Evolutionary conservation across 768 basidiomycete genomes (phyloP), one percentile per base, ranked within the genome.

Genomic region (Rhodotorula paludigena): DNA sequence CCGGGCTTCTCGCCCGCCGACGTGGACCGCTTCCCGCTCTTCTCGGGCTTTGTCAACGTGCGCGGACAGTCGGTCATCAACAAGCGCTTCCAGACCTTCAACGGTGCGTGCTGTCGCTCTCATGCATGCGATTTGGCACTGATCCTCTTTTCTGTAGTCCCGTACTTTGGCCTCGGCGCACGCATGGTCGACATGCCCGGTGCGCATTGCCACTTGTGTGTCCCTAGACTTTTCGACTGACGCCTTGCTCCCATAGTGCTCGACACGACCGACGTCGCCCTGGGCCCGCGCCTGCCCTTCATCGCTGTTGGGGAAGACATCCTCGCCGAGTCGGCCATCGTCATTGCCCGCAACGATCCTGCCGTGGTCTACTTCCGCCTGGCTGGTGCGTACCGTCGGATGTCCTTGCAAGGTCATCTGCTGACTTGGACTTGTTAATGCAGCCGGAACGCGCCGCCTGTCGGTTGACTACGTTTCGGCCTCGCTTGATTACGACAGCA

Each of bases 271-370:
- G 39, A 52, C 6, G 78, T 82, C 41, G 60, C 65, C 23, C 65
- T 84, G 65, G 82, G 83, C n/a, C 71, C 80, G 3, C 63, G 75
- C n/a, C 70, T 83, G 5, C 84, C 84, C 4, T 77, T 78, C 7
- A 59, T 84, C 52, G 72, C 83, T 30, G 80, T 82, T 69, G 67
- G 79, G n/a, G 54, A 63, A 32, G 83, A 82, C 15, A 75, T 82
- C n/a, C n/a, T n/a, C 66, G 72, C 81, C 49, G 53, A 49, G 25
- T 57, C 51, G 0, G 80, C 84, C 69, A 73, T 63, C 4, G 77
- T 60, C 14, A 76, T 82, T 16, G 76, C 77, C 20, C 83, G 83
- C 72, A 84, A 83, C 69, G 82, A 83, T 4, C 83, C 84, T 65
- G 77, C 77, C 0, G 78, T 75, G 23, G 75, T 68, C 25, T 80